Evolutionary conservation across 805 yeast genomes (phyloP).

Genomic region (Diddensiella transvaalensis): DNA sequence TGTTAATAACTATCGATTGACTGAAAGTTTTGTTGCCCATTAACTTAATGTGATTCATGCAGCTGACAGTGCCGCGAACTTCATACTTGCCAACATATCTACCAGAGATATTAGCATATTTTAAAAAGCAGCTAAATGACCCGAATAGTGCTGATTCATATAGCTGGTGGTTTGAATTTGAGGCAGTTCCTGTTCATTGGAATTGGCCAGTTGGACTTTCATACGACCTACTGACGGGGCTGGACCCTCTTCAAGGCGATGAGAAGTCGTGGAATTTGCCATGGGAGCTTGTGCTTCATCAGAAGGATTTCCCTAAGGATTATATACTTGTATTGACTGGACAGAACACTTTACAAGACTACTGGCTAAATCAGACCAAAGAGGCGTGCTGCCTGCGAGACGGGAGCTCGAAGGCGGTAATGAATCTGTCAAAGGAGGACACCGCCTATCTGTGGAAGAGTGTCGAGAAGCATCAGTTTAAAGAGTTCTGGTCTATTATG

Average conservation of each 20-base stretch:
- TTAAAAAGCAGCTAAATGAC: conserved; percentile 27
- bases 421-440: conserved; percentile 66
- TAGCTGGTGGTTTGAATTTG: conserved; percentile 65
- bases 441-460: conserved; percentile 57
- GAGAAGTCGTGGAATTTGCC: conserved; percentile 21
- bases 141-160: conserved; percentile 19
- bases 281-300: conserved; percentile 49
- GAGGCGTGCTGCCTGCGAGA: conserved; percentile 73
- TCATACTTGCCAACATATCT: conserved; percentile 30
- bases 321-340: conserved; percentile 40
- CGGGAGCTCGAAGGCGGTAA: conserved; percentile 76
- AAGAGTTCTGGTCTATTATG: conserved; percentile 28
- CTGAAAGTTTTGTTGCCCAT: background rate
- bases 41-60: too few species aligned
- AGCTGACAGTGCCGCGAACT: conserved; percentile 21
- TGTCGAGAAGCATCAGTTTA: conserved; percentile 30
- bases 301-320: conserved; percentile 43
- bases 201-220: conserved; percentile 69
- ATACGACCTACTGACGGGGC: conserved; percentile 50
- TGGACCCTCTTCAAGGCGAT: conserved; percentile 32
- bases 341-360: conserved; percentile 39
- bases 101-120: conserved; percentile 21
- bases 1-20: too few species aligned
- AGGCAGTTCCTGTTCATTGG: conserved; percentile 68
- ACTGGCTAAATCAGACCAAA: conserved; percentile 76